phyloP scores from a whole-genome alignment of 2,329 filamentous ascomycete genomes.

The Tolypocladium cylindrosporum region DNA sequence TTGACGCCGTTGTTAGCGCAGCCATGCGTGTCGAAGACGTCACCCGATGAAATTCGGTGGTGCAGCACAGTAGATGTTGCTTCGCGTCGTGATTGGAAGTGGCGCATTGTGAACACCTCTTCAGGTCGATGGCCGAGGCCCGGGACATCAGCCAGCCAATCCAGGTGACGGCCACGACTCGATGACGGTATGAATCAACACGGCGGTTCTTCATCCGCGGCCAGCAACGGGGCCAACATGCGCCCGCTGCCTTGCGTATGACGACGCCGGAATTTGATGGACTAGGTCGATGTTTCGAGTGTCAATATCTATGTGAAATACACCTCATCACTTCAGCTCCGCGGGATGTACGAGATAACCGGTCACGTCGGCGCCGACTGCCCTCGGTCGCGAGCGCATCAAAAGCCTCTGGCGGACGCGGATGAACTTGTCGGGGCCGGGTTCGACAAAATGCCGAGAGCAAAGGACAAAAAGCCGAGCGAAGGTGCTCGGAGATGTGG shows the following conservation, averaged over 20 bases:
- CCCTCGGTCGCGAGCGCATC: not conserved
- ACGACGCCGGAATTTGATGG: not conserved
- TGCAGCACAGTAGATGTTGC: not conserved
- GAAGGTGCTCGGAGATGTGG: not conserved
- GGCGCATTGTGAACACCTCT: not conserved
- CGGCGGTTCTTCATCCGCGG: not conserved
- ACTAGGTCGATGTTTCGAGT: not conserved
- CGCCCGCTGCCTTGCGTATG: not conserved
- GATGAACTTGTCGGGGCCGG: not conserved
- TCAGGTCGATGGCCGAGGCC: not conserved
- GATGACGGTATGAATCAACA: too few relatives aligned
- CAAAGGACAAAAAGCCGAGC: not conserved
- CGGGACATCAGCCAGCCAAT: not conserved
- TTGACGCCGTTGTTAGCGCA: not conserved
- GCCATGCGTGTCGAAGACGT: not conserved
- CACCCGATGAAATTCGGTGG: not conserved
- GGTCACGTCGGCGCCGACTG: not conserved
- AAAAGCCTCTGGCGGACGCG: not conserved
- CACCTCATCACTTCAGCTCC: not conserved
- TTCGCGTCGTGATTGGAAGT: not conserved
- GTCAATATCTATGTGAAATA: not conserved
- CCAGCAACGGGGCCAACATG: not conserved
- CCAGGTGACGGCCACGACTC: not conserved
- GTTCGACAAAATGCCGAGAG: conserved; percentile 1
- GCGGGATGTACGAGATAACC: too few relatives aligned